Evolutionary conservation across 805 yeast genomes (phyloP).

Genomic region (Cyberlindnera euphorbiiphila): DNA sequence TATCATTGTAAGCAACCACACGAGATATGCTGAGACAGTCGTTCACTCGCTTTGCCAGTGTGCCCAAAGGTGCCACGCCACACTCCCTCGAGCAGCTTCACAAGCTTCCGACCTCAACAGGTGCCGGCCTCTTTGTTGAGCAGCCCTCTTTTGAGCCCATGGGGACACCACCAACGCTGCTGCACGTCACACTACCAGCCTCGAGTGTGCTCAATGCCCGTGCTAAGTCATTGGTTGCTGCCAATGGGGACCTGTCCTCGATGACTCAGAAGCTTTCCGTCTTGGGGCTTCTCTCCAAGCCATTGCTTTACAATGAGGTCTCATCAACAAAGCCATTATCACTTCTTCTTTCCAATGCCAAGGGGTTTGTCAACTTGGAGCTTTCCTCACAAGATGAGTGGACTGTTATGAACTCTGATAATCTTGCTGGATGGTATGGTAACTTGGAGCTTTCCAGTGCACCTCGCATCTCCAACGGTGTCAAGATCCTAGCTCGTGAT

Average conservation of each 20-base stretch:
- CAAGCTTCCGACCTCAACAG: slow-evolving; percentile 21
- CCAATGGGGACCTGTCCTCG: slow-evolving; percentile 16
- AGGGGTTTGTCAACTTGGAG: slow-evolving; percentile 18
- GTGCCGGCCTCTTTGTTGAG: slow-evolving; percentile 30
- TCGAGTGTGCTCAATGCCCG: slow-evolving; percentile 23
- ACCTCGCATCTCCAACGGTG: slow-evolving; percentile 1
- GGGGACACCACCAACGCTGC: slow-evolving; percentile 27
- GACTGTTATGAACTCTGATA: slow-evolving; percentile 14
- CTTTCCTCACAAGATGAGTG: slow-evolving; percentile 11
- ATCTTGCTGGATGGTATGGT: slow-evolving; percentile 23
- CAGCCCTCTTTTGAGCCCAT: slow-evolving; percentile 29
- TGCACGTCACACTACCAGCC: slow-evolving; percentile 26
- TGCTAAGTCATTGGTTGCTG: slow-evolving; percentile 22
- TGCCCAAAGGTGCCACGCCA: neutral
- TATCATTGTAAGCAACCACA: no score
- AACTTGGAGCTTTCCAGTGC: slow-evolving; percentile 4
- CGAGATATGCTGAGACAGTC: neutral
- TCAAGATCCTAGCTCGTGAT: slow-evolving; percentile 14
- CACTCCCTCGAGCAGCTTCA: slow-evolving; percentile 4
- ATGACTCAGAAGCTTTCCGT: slow-evolving; percentile 8
- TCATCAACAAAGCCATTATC: slow-evolving; percentile 19
- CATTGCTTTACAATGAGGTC: slow-evolving; percentile 18
- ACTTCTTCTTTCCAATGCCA: slow-evolving; percentile 12
- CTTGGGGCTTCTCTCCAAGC: slow-evolving; percentile 13
- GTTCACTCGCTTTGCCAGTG: neutral